phyloP scores from a whole-genome alignment of 192 early-diverging fungal genomes.

The Coemansia sp. region DNA sequence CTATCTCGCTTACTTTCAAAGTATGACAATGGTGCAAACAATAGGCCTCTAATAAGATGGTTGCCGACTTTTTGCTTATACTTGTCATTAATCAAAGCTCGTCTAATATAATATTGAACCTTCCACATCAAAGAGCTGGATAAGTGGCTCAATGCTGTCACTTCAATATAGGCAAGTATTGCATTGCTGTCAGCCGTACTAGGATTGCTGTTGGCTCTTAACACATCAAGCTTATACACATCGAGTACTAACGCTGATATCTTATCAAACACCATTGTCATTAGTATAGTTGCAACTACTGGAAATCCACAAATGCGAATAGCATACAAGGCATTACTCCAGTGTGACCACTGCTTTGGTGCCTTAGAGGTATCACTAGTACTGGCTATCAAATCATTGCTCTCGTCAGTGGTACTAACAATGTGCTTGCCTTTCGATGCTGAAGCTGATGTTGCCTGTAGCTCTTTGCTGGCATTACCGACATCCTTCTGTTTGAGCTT shows the following conservation, averaged over 20 bases:
- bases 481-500: slow-evolving; percentile 12
- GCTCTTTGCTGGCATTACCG: background rate
- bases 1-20: background rate
- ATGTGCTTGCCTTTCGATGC: background rate
- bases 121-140: background rate
- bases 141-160: background rate
- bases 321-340: slow-evolving; percentile 58
- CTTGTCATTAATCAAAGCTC: background rate
- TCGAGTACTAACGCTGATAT: background rate
- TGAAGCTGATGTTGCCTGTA: background rate
- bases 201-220: background rate
- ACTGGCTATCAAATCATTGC: background rate
- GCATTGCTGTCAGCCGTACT: background rate
- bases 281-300: background rate
- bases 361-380: background rate
- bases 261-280: background rate
- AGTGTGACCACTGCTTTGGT: slow-evolving; percentile 16
- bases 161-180: background rate
- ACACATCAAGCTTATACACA: background rate
- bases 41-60: background rate
- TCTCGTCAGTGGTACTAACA: background rate
- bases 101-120: background rate
- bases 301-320: slow-evolving; percentile 12
- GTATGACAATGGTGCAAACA: background rate
- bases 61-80: background rate